Evolutionary conservation across 2,329 filamentous ascomycete genomes (phyloP).

Genomic region (Aspergillus sp.): DNA sequence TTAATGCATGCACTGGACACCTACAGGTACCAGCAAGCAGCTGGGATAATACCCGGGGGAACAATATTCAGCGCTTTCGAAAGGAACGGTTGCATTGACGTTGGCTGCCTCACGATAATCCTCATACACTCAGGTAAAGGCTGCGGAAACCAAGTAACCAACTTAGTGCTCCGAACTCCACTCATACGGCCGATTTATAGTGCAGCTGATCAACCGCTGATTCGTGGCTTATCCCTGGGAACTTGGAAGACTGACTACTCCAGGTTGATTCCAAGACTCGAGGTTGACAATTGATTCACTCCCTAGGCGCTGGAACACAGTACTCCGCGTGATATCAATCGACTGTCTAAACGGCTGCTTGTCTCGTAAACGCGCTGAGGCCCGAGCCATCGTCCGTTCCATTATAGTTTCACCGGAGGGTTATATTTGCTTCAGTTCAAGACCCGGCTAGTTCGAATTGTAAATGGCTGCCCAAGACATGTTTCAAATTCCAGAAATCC

Average conservation of each 20-base stretch:
- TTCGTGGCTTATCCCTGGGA: constrained; percentile 6
- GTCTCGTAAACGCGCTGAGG: constrained; percentile 9
- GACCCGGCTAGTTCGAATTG: background rate
- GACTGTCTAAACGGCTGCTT: background rate
- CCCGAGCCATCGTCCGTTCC: background rate
- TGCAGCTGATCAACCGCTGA: constrained; percentile 1
- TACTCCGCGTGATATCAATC: constrained; percentile 11
- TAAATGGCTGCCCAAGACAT: background rate
- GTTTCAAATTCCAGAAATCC: background rate
- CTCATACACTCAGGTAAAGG: background rate
- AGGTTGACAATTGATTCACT: constrained; percentile 5
- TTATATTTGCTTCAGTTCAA: background rate
- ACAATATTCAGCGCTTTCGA: background rate
- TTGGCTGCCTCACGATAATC: background rate
- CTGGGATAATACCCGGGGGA: background rate
- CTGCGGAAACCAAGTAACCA: background rate
- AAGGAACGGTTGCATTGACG: constrained; percentile 8
- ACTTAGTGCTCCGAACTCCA: background rate
- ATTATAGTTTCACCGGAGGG: background rate
- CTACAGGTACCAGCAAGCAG: background rate
- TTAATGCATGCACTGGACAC: background rate
- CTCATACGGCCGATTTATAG: constrained; percentile 1
- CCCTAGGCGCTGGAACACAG: constrained; percentile 14
- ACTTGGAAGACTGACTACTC: background rate
- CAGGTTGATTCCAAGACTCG: background rate